These are phyloP conservation scores for Boletus reticulatus DNA, from an alignment of 768 basidiomycete genomes.

Conservation along the genomic window DNA sequence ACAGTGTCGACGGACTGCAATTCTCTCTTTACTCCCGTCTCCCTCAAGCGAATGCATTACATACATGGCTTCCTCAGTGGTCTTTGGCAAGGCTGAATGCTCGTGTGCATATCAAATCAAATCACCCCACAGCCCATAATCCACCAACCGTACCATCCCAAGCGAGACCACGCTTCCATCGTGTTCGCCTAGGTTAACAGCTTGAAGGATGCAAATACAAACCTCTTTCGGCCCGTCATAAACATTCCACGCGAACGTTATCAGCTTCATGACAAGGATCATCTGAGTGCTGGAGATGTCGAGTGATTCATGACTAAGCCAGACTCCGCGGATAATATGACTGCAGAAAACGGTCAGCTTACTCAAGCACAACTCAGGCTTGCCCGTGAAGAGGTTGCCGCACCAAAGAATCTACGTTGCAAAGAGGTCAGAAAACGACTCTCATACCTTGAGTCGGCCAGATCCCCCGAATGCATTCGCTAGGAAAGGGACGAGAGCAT, in stretches of 20 bases:
- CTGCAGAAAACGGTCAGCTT: slow-evolving; percentile 33
- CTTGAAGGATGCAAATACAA: slow-evolving; percentile 69
- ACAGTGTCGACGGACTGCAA: slow-evolving; percentile 42
- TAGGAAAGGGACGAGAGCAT: too few species aligned
- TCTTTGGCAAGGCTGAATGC: slow-evolving; percentile 61
- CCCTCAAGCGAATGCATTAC: slow-evolving; percentile 38
- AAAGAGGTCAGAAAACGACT: too few species aligned
- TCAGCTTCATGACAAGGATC: slow-evolving; percentile 96
- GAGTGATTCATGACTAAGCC: slow-evolving; percentile 69
- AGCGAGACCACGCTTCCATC: slow-evolving; percentile 61
- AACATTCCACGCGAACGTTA: slow-evolving; percentile 97
- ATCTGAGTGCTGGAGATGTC: slow-evolving; percentile 93
- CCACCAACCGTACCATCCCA: slow-evolving; percentile 81
- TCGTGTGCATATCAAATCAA: too few species aligned
- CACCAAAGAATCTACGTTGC: too few species aligned
- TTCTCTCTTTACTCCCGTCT: slow-evolving; percentile 31
- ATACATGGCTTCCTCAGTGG: slow-evolving; percentile 53
- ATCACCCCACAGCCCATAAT: slow-evolving; percentile 56
- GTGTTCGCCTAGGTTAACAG: slow-evolving; percentile 63
- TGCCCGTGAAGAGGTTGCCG: too few species aligned
- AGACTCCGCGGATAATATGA: slow-evolving; percentile 65
- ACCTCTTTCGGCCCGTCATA: slow-evolving; percentile 80
- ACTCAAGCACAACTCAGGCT: too few species aligned
- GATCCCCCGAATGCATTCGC: too few species aligned
- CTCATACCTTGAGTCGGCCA: too few species aligned